phyloP scores from a whole-genome alignment of 1,139 yeast species.

The Keqinozyma sinolaborantium region DNA sequence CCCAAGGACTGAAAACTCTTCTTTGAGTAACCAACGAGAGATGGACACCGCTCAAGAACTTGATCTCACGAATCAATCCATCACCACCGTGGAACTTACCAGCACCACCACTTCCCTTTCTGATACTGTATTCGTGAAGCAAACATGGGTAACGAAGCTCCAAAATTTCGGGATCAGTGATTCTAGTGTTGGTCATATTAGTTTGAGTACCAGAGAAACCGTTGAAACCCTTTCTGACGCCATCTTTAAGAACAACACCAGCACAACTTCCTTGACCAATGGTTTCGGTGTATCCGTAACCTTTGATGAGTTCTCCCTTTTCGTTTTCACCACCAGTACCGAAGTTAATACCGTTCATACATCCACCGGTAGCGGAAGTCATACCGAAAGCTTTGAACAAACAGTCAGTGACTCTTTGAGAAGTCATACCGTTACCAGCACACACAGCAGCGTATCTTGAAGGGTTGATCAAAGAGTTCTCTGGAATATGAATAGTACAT shows the following conservation, averaged over 20 bases:
- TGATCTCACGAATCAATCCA: slow-evolving; percentile 19
- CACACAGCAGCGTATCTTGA: slow-evolving; percentile 42
- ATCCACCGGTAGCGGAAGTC: slow-evolving; percentile 38
- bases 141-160: slow-evolving; percentile 32
- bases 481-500: slow-evolving; percentile 34
- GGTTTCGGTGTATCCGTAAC: slow-evolving; percentile 47
- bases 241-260: slow-evolving; percentile 24
- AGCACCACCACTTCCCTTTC: slow-evolving; percentile 28
- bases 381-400: slow-evolving; percentile 37
- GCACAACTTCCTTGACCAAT: slow-evolving; percentile 47
- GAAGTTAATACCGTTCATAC: slow-evolving; percentile 40
- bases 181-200: slow-evolving; percentile 42
- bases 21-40: slow-evolving; percentile 19
- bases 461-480: slow-evolving; percentile 35
- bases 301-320: slow-evolving; percentile 31
- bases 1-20: slow-evolving; percentile 19
- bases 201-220: slow-evolving; percentile 44
- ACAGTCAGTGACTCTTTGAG: slow-evolving; percentile 37
- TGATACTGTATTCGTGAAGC: slow-evolving; percentile 21
- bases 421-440: slow-evolving; percentile 48
- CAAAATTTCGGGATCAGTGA: slow-evolving; percentile 35
- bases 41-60: slow-evolving; percentile 15
- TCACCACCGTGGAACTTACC: slow-evolving; percentile 35
- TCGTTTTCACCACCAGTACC: slow-evolving; percentile 39
- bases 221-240: slow-evolving; percentile 21